Evolutionary conservation across 106 monocot species (phyloP), one percentile per base, ranked within the genome.

Genomic region (Cymbidium sinense): DNA sequence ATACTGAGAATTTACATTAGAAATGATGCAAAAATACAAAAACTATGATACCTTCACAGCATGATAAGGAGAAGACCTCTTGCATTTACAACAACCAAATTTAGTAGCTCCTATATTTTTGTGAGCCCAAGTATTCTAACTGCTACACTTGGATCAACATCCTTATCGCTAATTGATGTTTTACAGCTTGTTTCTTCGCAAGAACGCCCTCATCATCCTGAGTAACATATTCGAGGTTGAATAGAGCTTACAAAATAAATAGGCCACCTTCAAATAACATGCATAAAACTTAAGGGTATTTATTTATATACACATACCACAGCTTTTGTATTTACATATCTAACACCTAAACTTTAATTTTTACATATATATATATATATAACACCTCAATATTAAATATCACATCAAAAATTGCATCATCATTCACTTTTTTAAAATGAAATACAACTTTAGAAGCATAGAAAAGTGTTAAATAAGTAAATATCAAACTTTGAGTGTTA

Each of bases 161-260:
- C 83, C 36, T 30, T 41, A 34, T 79, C 79, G 72, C 37, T 51
- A 76, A 78, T 88, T 85, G 86, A 18, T 75, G 80, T 77, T 85
- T 96, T 30, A 96, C 91, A 37, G 7, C 34, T 19, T 72, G 84
- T 82, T 96, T 91, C 77, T 96, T 93, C 61, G 86, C 86, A 77
- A 93, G 82, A 69, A 96, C 93, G 85, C 93, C 96, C 79, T 96
- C 91, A 75, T 96, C 96, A 86, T 83, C 87, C 82, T 91, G 89
- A 80, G 74, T 64, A 64, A 83, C 80, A 82, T 91, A 85, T n/a
- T 91, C 88, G n/a, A 69, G 87, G 76, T 34, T 91, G 91, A 79
- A 79, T 78, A 11, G 96, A 88, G 64, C 86, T 76, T 65, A 76
- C 69, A 80, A 96, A 74, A 91, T 88, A 70, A 86, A 96, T n/a